Conservation (phyloP, 2,329 filamentous ascomycete genomes). For the Phialophora macrospora region DNA sequence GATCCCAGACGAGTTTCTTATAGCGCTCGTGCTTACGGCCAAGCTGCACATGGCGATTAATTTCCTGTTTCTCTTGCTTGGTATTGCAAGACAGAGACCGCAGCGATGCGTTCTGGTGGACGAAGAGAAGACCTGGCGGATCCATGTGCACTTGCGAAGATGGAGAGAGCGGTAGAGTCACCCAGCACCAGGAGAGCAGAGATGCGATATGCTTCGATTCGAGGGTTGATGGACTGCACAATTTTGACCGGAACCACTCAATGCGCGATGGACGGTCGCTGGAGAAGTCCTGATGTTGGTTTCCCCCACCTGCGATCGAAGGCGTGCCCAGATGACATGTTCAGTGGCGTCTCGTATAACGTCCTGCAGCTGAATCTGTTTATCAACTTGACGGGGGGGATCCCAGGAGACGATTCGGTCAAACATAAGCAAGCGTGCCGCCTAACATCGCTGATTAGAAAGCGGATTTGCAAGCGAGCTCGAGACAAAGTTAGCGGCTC, state of each 20-base stretch:
- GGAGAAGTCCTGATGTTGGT: neutral
- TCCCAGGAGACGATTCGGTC: neutral
- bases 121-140: neutral
- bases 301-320: neutral
- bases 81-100: neutral
- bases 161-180: neutral
- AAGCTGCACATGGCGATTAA: slow-evolving; percentile 4
- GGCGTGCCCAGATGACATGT: neutral
- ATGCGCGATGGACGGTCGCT: neutral
- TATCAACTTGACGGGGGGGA: neutral
- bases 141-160: neutral
- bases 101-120: neutral
- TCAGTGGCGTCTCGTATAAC: neutral
- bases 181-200: neutral
- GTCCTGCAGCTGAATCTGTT: neutral
- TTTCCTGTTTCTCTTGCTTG: slow-evolving; percentile 3
- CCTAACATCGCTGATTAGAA: neutral
- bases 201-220: neutral
- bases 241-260: neutral
- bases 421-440: neutral
- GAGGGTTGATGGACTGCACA: neutral
- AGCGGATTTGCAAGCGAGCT: neutral
- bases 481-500: neutral
- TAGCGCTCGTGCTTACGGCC: slow-evolving; percentile 2
- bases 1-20: neutral